Percentiles rank a stretch among this genome's conserved stretches.
Evolutionary conservation across 768 basidiomycete species (phyloP).

Genomic region (Hericium coralloides): DNA sequence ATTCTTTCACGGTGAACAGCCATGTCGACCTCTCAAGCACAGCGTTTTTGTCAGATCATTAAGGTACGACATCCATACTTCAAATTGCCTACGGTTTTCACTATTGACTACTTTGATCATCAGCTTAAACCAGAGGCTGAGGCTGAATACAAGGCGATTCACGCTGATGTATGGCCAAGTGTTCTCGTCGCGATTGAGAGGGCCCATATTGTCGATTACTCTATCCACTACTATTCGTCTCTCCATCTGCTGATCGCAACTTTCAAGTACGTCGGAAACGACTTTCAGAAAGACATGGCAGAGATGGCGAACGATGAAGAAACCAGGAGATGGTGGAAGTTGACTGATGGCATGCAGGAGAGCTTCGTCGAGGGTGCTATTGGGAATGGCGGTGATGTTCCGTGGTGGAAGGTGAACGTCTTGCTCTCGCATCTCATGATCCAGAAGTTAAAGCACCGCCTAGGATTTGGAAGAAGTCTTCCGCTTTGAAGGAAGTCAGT

Average conservation of each 20-base stretch:
- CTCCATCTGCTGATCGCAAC: slow-evolving; percentile 65
- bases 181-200: slow-evolving; percentile 55
- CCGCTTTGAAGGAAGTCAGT: not conserved
- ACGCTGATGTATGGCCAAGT: slow-evolving; percentile 57
- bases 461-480: slow-evolving; percentile 26
- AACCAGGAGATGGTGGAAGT: slow-evolving; percentile 70
- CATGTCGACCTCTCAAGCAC: slow-evolving; percentile 26
- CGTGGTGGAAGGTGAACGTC: slow-evolving; percentile 63
- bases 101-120: not conserved
- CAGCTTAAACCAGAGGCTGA: slow-evolving; percentile 47
- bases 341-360: slow-evolving; percentile 74
- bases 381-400: slow-evolving; percentile 57
- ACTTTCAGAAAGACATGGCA: slow-evolving; percentile 62
- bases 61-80: slow-evolving; percentile 33
- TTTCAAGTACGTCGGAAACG: slow-evolving; percentile 63
- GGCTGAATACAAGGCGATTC: slow-evolving; percentile 48
- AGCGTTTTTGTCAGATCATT: slow-evolving; percentile 67
- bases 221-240: slow-evolving; percentile 60
- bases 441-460: not conserved
- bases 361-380: slow-evolving; percentile 61
- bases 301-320: slow-evolving; percentile 53
- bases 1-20: not conserved
- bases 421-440: not conserved
- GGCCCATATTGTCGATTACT: slow-evolving; percentile 66
- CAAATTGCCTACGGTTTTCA: not conserved